Conservation (phyloP, 202 grass and related monocot genomes). For the Eragrostis tef region DNA sequence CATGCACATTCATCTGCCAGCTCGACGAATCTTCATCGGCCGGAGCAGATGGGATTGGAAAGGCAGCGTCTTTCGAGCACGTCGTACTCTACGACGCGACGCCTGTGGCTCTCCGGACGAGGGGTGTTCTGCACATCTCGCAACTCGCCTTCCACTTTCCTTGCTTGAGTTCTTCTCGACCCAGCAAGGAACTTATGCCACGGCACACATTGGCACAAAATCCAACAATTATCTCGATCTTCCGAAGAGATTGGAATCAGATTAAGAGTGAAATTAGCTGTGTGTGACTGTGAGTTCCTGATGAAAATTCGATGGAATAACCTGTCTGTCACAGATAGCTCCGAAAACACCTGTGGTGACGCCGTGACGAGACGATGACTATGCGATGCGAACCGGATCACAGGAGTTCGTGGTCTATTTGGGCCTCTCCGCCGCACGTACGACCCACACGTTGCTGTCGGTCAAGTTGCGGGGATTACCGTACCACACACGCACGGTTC, state of each 20-base stretch:
- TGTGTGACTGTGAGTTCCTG: neutral
- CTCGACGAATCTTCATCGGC: neutral
- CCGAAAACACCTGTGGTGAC: neutral
- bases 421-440: slow-evolving; percentile 5
- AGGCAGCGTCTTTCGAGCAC: neutral
- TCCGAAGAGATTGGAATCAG: neutral
- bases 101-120: neutral
- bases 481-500: slow-evolving; percentile 34
- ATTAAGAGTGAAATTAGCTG: neutral
- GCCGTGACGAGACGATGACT: no score
- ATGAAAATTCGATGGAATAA: slow-evolving; percentile 36
- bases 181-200: neutral
- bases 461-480: slow-evolving; percentile 18
- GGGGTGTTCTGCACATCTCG: no score
- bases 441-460: slow-evolving; percentile 15
- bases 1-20: no score
- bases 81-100: neutral
- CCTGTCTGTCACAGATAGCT: neutral
- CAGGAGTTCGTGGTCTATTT: slow-evolving; percentile 30
- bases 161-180: neutral
- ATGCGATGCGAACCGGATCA: neutral
- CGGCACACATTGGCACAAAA: neutral
- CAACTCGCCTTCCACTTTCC: neutral
- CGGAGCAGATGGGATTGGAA: neutral
- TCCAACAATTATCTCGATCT: neutral